These are phyloP conservation scores for Alternaria gansuensis DNA, from an alignment of 2,329 filamentous ascomycete species.

Conservation along the genomic window DNA sequence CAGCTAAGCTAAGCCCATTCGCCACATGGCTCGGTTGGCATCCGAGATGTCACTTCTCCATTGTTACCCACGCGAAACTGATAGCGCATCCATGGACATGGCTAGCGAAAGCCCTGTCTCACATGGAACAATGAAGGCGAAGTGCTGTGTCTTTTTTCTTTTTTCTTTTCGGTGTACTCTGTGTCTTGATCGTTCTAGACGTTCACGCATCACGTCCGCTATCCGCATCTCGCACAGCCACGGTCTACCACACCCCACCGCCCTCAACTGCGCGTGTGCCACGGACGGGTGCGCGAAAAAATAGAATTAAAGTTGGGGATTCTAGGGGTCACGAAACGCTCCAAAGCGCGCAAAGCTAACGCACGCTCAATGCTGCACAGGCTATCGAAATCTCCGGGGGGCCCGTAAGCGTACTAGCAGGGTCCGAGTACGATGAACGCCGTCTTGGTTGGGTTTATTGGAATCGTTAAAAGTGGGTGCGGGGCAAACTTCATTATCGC, in stretches of 20 bases:
- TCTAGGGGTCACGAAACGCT: slow-evolving; percentile 13
- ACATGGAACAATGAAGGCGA: neutral
- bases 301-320: neutral
- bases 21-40: slow-evolving; percentile 11
- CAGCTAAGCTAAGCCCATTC: neutral
- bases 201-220: neutral
- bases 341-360: slow-evolving; percentile 11
- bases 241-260: neutral
- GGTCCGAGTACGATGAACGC: slow-evolving; percentile 6
- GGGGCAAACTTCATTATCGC: neutral
- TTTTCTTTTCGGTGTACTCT: too few relatives aligned
- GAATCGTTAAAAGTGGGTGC: neutral
- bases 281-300: neutral
- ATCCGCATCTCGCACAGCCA: slow-evolving; percentile 9
- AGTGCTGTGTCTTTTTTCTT: neutral
- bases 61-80: neutral
- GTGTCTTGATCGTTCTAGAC: neutral
- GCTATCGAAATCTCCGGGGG: slow-evolving; percentile 31
- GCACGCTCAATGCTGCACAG: slow-evolving; percentile 14
- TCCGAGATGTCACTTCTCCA: slow-evolving; percentile 5
- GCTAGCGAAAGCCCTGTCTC: neutral
- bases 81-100: neutral
- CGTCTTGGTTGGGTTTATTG: neutral
- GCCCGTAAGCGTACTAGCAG: neutral
- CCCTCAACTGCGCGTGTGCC: neutral